These are phyloP conservation scores for Hordeum pubiflorum DNA, from an alignment of 202 grass and related monocot genomes.

Conservation along the genomic window DNA sequence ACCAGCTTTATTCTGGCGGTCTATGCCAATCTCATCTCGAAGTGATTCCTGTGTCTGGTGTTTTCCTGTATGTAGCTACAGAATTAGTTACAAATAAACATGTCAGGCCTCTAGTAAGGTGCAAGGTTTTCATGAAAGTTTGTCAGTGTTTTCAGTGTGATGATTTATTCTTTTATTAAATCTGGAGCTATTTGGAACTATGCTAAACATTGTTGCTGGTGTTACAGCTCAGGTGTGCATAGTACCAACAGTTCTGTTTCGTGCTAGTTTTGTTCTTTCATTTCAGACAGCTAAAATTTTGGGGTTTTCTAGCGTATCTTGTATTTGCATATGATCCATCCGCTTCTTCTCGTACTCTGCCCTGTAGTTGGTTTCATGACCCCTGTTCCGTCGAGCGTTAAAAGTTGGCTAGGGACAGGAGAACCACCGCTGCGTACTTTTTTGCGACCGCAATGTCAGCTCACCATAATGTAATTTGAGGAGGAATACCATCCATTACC, in stretches of 20 bases:
- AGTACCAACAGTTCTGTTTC: not conserved
- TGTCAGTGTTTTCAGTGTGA: not conserved
- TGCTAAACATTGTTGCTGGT: not conserved
- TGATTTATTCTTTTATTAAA: not conserved
- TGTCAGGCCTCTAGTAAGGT: not conserved
- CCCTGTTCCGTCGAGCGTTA: slow-evolving; percentile 8
- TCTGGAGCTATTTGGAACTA: not conserved
- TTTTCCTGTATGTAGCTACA: not conserved
- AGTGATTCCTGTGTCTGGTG: not conserved
- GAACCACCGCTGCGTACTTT: slow-evolving; percentile 23
- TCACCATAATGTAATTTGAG: slow-evolving; percentile 31
- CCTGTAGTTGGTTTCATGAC: not conserved
- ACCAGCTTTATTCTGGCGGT: not conserved
- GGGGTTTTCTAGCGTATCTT: not conserved
- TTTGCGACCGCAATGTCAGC: slow-evolving; percentile 12
- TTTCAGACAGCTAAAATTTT: not conserved
- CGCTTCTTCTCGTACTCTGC: not conserved
- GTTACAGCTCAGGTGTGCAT: not conserved
- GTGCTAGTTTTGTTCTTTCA: not conserved
- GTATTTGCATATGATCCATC: not conserved
- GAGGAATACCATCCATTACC: slow-evolving; percentile 24
- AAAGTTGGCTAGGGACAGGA: slow-evolving; percentile 27
- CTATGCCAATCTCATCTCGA: slow-evolving; percentile 5
- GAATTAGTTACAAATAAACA: not conserved
- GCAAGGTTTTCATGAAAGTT: not conserved